phyloP scores from a whole-genome alignment of 1,139 yeast genomes.

The Candida sp. region DNA sequence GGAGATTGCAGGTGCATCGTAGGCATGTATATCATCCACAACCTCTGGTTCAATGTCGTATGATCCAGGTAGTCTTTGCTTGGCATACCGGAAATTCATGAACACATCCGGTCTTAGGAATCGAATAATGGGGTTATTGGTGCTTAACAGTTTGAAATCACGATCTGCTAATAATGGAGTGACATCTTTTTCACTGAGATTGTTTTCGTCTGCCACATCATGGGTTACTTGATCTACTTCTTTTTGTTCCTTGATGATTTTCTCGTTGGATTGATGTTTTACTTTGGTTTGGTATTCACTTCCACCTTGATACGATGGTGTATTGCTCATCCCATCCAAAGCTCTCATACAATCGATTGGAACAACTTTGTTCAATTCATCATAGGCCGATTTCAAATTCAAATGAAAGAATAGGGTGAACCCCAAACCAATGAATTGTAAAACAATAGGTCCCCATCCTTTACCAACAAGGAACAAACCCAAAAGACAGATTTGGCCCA shows the following conservation, averaged over 20 bases:
- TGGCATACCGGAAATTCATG: constrained; percentile 52
- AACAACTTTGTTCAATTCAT: constrained; percentile 51
- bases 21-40: constrained; percentile 41
- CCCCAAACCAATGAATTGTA: constrained; percentile 64
- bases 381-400: constrained; percentile 60
- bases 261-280: constrained; percentile 9
- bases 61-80: constrained; percentile 51
- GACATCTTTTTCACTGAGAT: constrained; percentile 12
- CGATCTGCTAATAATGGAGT: constrained; percentile 56
- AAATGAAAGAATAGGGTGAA: constrained; percentile 67
- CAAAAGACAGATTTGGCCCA: constrained; percentile 81
- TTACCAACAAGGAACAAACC: constrained; percentile 88
- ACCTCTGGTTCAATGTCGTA: constrained; percentile 28
- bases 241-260: constrained; percentile 14
- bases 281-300: constrained; percentile 36
- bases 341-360: constrained; percentile 72
- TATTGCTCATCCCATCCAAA: constrained; percentile 64
- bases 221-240: constrained; percentile 17
- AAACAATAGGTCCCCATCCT: constrained; percentile 91
- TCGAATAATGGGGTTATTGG: constrained; percentile 34
- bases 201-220: constrained; percentile 18
- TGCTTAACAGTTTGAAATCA: constrained; percentile 30
- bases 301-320: constrained; percentile 47
- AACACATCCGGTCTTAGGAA: constrained; percentile 68
- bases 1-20: constrained; percentile 68